A percentile compares a stretch with the other conserved stretches of the same genome.
Evolutionary conservation across 2,329 filamentous ascomycete species (phyloP).

Genomic region (Aureobasidium sp.): DNA sequence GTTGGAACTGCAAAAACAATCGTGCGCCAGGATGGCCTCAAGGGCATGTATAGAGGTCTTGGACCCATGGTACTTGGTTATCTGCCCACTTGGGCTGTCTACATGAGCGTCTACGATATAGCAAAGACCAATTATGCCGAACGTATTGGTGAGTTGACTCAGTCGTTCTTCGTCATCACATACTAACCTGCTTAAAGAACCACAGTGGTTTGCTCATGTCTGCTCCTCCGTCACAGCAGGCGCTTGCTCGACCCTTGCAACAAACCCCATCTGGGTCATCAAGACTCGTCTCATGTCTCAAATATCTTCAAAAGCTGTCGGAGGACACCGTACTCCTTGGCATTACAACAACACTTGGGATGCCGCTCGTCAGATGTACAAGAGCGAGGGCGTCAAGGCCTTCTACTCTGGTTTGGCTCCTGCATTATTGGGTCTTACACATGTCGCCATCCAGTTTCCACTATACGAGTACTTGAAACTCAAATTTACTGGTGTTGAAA

Average conservation of each 20-base stretch:
- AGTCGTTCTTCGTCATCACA: neutral
- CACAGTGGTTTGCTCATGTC: constrained; percentile 69
- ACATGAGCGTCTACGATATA: constrained; percentile 92
- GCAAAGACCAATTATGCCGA: constrained; percentile 67
- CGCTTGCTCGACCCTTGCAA: constrained; percentile 84
- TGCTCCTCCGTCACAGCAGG: constrained; percentile 88
- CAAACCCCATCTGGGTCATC: constrained; percentile 99
- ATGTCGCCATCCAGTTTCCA: constrained; percentile 96
- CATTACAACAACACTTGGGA: constrained; percentile 86
- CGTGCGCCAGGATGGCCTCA: constrained; percentile 77
- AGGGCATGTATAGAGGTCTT: constrained; percentile 85
- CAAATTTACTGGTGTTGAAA: constrained; percentile 78
- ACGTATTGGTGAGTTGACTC: constrained; percentile 41
- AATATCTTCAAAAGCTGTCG: constrained; percentile 50
- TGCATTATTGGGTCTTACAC: constrained; percentile 80
- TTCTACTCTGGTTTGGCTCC: constrained; percentile 96
- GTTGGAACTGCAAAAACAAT: constrained; percentile 80
- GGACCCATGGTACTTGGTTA: constrained; percentile 94
- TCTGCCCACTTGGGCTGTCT: constrained; percentile 95
- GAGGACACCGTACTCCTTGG: constrained; percentile 62
- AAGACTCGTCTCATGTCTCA: constrained; percentile 98
- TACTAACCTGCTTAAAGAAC: constrained; percentile 43
- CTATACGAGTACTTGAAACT: constrained; percentile 91
- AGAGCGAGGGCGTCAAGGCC: constrained; percentile 73
- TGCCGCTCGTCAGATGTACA: constrained; percentile 93